Base-by-base conservation (phyloP, 441 rosid genomes). In the Erodium moschatum region DNA sequence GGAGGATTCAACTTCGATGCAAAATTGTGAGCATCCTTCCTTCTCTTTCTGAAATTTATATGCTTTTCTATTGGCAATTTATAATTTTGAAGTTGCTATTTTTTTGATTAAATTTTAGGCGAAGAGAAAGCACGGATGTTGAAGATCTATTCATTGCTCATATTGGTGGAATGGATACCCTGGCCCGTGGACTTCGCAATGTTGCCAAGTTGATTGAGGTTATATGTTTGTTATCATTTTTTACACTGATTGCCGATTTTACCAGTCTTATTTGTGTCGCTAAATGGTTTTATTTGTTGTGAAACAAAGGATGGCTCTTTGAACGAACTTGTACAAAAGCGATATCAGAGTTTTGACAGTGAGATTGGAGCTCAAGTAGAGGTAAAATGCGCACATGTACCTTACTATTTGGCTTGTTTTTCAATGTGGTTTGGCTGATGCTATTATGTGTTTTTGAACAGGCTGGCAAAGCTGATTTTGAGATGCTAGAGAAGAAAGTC, bases 1-100 rank as follows among this genome's bases (percentile, higher is more conserved):
- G 99, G 99, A 71, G 99, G 99, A 50, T 89, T 94, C 88, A 94
- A 94, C 83, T 94, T 94, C 16, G 99, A 94, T 75, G 97, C 99
- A 31, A 94, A 94, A 87, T 73, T 94, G 97, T 94, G 63, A 80
- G 89, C 73, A 21, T 67, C 56, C 64, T 38, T 70, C 11, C 68
- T 69, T 40, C 38, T 33, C 38, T 33, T 33, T 33, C 27, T 24
- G 27, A 2, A 24, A 24, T 24, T 24, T 24, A 24, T 24, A 24
- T 24, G 27, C 27, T 24, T 24, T 0, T 24, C 27, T 33, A 33
- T 33, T 33, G 38, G 38, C 27, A 24, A 24, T 0, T 24, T 24
- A 24, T 24, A 24, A 24, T 24, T 24, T 33, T 33, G 38, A 33
- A 33, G 38, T 33, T 3, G 4, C 38, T 0, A 33, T 33, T 33